phyloP scores from a whole-genome alignment of 2,329 filamentous ascomycete species.

The Neocatenulostroma microsporum region DNA sequence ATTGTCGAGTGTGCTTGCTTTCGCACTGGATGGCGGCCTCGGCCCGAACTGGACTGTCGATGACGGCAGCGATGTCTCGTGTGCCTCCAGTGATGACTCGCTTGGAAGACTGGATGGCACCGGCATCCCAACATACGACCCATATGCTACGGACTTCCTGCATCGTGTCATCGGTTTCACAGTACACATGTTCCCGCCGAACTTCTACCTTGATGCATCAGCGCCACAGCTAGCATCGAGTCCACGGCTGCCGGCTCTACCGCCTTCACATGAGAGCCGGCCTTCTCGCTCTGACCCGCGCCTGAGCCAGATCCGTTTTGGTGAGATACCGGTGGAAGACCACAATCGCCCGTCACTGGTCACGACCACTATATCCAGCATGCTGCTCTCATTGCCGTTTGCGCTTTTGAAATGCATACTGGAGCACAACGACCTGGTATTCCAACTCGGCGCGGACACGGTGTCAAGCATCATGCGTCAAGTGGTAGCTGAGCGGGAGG shows the following conservation, averaged over 20 bases:
- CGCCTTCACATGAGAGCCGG: constrained; percentile 23
- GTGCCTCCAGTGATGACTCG: constrained; percentile 24
- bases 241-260: constrained; percentile 37
- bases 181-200: constrained; percentile 50
- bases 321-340: constrained; percentile 50
- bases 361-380: constrained; percentile 52
- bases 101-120: constrained; percentile 16
- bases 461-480: constrained; percentile 35
- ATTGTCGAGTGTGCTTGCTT: constrained; percentile 53
- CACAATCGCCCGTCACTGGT: constrained; percentile 29
- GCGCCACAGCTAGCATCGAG: constrained; percentile 41
- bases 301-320: constrained; percentile 60
- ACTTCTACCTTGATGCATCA: constrained; percentile 52
- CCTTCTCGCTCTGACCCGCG: constrained; percentile 42
- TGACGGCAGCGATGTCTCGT: constrained; percentile 32
- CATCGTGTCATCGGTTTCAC: constrained; percentile 52
- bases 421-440: constrained; percentile 51
- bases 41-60: constrained; percentile 30
- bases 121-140: constrained; percentile 40
- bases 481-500: constrained; percentile 39
- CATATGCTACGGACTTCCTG: constrained; percentile 49
- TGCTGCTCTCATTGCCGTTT: constrained; percentile 64
- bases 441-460: constrained; percentile 33
- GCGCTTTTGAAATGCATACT: constrained; percentile 57
- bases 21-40: constrained; percentile 45